phyloP scores from a whole-genome alignment of 768 basidiomycete genomes.

The Mycena galopus region DNA sequence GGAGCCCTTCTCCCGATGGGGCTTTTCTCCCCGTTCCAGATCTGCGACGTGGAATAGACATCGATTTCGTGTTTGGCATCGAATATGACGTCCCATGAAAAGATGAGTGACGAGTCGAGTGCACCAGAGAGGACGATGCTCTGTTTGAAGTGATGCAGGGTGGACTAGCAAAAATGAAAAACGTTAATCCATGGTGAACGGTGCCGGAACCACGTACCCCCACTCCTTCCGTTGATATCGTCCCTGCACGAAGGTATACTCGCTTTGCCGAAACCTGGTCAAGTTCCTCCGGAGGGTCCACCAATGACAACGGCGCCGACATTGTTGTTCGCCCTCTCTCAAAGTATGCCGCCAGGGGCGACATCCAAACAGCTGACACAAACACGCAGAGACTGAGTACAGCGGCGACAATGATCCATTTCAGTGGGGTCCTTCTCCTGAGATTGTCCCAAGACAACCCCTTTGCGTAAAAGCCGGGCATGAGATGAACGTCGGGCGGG shows the following conservation, averaged over 20 bases:
- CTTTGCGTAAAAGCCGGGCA: background rate
- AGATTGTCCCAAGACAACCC: background rate
- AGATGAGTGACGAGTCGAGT: constrained; percentile 22
- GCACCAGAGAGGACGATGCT: constrained; percentile 26
- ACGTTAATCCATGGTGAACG: background rate
- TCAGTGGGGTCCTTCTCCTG: background rate
- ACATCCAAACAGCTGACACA: background rate
- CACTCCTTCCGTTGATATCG: background rate
- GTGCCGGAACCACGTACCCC: background rate
- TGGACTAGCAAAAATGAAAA: constrained; percentile 18
- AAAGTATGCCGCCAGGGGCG: background rate
- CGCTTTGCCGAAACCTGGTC: background rate
- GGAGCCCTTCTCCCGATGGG: background rate
- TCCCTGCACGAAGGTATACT: background rate
- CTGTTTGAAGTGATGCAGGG: constrained; percentile 31
- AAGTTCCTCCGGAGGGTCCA: background rate
- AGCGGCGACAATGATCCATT: background rate
- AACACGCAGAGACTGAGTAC: background rate
- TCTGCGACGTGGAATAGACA: constrained; percentile 25
- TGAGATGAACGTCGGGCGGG: background rate
- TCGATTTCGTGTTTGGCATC: constrained; percentile 14
- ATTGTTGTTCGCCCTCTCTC: background rate
- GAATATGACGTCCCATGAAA: background rate
- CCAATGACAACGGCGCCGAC: background rate
- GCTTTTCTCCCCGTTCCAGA: constrained; percentile 24